Conservation (phyloP, 2,329 filamentous ascomycete species). For the Penicillium sp. region DNA sequence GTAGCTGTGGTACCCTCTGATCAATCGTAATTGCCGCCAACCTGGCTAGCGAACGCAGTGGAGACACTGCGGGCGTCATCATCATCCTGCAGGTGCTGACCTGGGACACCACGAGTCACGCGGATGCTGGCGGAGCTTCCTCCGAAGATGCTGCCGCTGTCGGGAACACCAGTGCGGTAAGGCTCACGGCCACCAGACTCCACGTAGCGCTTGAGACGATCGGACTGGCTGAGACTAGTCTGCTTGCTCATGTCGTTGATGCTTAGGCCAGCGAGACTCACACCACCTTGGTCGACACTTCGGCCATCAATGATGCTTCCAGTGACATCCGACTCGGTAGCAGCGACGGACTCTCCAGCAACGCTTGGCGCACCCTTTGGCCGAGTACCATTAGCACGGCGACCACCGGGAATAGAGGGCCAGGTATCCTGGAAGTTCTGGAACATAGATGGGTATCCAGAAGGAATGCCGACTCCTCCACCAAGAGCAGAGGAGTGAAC, state of each 20-base stretch:
- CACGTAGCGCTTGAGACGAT: slow-evolving; percentile 91
- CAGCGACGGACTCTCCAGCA: slow-evolving; percentile 88
- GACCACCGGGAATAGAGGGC: slow-evolving; percentile 74
- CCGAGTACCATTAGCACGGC: slow-evolving; percentile 66
- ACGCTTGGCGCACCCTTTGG: slow-evolving; percentile 71
- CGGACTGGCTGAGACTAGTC: slow-evolving; percentile 74
- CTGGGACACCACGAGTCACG: slow-evolving; percentile 45
- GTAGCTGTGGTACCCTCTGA: slow-evolving; percentile 7
- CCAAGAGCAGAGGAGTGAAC: slow-evolving; percentile 90
- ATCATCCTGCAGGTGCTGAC: slow-evolving; percentile 66
- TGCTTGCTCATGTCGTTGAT: slow-evolving; percentile 71
- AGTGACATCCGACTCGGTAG: slow-evolving; percentile 84
- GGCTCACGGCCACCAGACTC: slow-evolving; percentile 73
- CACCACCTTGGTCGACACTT: slow-evolving; percentile 75
- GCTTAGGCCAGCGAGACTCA: slow-evolving; percentile 81
- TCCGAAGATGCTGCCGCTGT: slow-evolving; percentile 66
- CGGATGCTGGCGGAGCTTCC: slow-evolving; percentile 56
- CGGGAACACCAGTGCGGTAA: slow-evolving; percentile 51
- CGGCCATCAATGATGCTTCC: slow-evolving; percentile 74
- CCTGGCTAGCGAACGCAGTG: slow-evolving; percentile 94
- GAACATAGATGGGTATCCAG: slow-evolving; percentile 93
- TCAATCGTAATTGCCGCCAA: slow-evolving; percentile 69
- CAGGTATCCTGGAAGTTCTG: slow-evolving; percentile 88
- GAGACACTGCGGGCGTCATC: slow-evolving; percentile 88
- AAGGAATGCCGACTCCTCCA: slow-evolving; percentile 76